Conservation (phyloP, 345 rosid genomes). For the Eucalyptus shirleyi region DNA sequence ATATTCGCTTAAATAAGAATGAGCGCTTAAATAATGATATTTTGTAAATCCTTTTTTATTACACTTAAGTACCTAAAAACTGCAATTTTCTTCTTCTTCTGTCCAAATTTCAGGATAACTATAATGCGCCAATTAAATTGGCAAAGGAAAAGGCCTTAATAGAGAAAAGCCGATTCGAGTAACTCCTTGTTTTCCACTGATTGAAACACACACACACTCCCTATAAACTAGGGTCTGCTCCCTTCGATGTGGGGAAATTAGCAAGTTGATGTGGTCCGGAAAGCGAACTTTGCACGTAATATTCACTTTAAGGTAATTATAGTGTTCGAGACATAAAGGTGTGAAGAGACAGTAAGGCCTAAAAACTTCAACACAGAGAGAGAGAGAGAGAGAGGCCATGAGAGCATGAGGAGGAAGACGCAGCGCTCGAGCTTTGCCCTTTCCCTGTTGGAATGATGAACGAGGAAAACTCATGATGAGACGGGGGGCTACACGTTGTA, state of each 20-base stretch:
- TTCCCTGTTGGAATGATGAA: background rate
- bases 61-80: background rate
- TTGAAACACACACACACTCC: background rate
- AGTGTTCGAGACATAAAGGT: background rate
- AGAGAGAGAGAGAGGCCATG: background rate
- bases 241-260: background rate
- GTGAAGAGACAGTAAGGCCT: background rate
- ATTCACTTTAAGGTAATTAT: background rate
- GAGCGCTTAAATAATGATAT: background rate
- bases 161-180: background rate
- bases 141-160: background rate
- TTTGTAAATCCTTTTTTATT: background rate
- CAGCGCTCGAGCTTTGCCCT: background rate
- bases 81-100: background rate
- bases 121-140: background rate
- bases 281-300: background rate
- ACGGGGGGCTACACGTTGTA: background rate
- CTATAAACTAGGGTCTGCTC: background rate
- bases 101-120: background rate
- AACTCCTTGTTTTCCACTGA: background rate
- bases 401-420: background rate
- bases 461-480: background rate
- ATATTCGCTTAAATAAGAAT: background rate
- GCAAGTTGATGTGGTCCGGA: background rate
- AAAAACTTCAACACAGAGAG: background rate